Percentiles rank a stretch among this genome's conserved stretches.
These are phyloP conservation scores for Mimosa pudica DNA, from an alignment of 306 rosid species.

Conservation along the genomic window DNA sequence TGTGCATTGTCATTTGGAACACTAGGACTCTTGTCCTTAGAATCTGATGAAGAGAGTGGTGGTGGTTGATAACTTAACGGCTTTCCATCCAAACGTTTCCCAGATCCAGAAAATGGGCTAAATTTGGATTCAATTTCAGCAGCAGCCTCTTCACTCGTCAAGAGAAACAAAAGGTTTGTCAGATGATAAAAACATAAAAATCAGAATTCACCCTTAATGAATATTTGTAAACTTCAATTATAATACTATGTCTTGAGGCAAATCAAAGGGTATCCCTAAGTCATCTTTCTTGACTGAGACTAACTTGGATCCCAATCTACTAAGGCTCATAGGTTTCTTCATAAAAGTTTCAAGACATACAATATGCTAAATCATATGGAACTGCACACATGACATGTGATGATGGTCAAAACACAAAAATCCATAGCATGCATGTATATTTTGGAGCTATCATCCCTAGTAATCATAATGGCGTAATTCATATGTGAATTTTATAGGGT, in stretches of 20 bases:
- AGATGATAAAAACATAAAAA: not conserved
- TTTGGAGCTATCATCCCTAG: not conserved
- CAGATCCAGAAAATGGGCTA: slow-evolving; percentile 63
- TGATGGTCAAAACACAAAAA: not conserved
- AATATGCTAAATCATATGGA: not conserved
- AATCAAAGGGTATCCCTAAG: not conserved
- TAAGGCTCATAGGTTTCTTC: not conserved
- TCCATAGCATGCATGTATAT: not conserved
- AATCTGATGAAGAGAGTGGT: slow-evolving; percentile 35
- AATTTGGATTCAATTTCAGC: slow-evolving; percentile 53
- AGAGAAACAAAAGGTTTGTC: slow-evolving; percentile 11
- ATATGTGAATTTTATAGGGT: not conserved
- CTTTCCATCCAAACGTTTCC: slow-evolving; percentile 72
- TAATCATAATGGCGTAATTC: not conserved
- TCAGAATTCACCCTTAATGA: not conserved
- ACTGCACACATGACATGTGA: not conserved
- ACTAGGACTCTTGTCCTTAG: slow-evolving; percentile 42
- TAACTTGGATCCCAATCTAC: not conserved
- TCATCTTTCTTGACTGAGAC: not conserved
- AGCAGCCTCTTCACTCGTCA: slow-evolving; percentile 50
- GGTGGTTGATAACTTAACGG: slow-evolving; percentile 41
- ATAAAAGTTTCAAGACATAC: not conserved
- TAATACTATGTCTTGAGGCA: not conserved
- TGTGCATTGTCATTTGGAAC: slow-evolving; percentile 35
- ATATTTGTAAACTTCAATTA: not conserved